Percentiles rank a stretch among this genome's conserved stretches.
phyloP scores from a whole-genome alignment of 768 basidiomycete genomes.

The Galerina sulciceps region DNA sequence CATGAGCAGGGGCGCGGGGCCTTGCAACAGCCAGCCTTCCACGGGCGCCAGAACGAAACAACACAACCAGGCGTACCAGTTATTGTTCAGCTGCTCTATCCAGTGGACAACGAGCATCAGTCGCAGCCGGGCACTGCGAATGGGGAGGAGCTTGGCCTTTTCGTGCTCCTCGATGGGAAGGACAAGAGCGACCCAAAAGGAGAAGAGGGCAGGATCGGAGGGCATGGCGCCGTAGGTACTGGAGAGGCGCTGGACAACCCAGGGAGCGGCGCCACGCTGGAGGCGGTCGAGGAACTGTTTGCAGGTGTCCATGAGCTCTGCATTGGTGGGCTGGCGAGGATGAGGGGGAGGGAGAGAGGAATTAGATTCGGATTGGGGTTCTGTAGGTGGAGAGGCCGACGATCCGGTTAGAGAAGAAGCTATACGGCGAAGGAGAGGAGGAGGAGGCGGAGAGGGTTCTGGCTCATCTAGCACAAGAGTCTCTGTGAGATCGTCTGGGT shows the following conservation, averaged over 20 bases:
- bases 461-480: conserved; percentile 11
- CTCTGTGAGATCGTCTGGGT: conserved; percentile 42
- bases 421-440: conserved; percentile 8
- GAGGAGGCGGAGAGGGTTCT: conserved; percentile 13
- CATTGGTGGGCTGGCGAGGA: conserved; percentile 42
- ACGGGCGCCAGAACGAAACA: conserved; percentile 22
- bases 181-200: conserved; percentile 90
- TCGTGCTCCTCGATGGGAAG: conserved; percentile 92
- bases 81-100: conserved; percentile 76
- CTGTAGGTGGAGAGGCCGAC: conserved; percentile 6
- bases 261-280: conserved; percentile 78
- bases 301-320: conserved; percentile 55
- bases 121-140: conserved; percentile 77
- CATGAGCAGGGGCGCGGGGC: conserved; percentile 14
- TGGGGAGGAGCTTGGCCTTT: conserved; percentile 84
- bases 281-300: conserved; percentile 47
- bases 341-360: conserved; percentile 8
- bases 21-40: conserved; percentile 18
- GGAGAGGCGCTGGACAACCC: conserved; percentile 89
- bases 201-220: conserved; percentile 68
- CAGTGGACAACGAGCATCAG: conserved; percentile 89
- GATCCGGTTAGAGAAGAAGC: conserved; percentile 17
- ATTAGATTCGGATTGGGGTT: not conserved
- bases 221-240: conserved; percentile 82
- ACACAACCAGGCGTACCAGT: conserved; percentile 47